These are phyloP conservation scores for Gynostemma pentaphyllum DNA, from an alignment of 306 rosid genomes.

Conservation along the genomic window DNA sequence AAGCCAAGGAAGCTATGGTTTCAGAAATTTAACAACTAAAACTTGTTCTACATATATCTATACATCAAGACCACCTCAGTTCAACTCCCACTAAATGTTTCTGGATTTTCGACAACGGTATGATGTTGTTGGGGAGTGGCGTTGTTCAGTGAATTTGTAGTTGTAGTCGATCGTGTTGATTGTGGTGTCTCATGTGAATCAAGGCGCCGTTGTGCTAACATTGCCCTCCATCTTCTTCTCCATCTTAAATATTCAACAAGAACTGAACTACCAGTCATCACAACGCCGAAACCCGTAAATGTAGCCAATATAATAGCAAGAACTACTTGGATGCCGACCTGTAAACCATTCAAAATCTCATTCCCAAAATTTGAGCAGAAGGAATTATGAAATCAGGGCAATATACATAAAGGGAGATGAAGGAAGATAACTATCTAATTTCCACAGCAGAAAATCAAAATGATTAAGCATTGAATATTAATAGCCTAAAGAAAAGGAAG, in stretches of 20 bases:
- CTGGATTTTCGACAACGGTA: conserved; percentile 19
- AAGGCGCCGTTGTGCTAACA: conserved; percentile 25
- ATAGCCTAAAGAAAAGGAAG: conserved; percentile 8
- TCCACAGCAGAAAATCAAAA: background rate
- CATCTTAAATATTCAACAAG: conserved; percentile 40
- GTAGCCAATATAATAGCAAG: conserved; percentile 77
- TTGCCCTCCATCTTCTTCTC: conserved; percentile 42
- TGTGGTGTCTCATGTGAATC: conserved; percentile 16
- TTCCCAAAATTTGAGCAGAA: background rate
- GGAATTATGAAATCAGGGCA: background rate
- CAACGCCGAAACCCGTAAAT: conserved; percentile 79
- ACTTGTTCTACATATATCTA: background rate
- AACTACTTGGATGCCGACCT: conserved; percentile 71
- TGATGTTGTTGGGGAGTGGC: conserved; percentile 10
- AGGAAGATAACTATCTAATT: background rate
- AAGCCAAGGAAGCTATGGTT: background rate
- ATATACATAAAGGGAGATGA: background rate
- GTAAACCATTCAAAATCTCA: conserved; percentile 15
- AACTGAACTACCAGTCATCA: conserved; percentile 88
- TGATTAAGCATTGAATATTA: background rate
- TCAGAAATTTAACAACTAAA: background rate
- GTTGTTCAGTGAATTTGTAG: conserved; percentile 19
- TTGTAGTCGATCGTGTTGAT: conserved; percentile 17
- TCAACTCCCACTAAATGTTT: conserved; percentile 19
- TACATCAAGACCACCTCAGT: background rate